Base-by-base conservation (phyloP, 768 basidiomycete species). In the Serpula lacrymans region DNA sequence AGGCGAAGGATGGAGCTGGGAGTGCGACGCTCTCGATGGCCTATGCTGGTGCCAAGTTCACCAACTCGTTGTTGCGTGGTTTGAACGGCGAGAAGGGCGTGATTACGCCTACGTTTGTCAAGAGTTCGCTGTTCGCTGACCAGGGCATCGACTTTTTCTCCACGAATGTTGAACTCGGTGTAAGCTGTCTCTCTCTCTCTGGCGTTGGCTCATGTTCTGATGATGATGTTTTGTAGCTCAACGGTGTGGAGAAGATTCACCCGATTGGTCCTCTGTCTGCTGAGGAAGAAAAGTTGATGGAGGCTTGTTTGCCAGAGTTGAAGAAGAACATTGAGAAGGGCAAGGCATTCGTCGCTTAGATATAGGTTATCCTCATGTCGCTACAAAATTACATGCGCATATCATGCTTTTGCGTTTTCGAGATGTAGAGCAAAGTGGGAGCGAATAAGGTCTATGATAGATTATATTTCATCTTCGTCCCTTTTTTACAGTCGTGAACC, bases 311-410 rank as follows among this genome's bases (percentile, higher is more conserved):
- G 55, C 89, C 90, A 50, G 90, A 92, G 53, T 79, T 99, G 55
- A 88, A 88, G 80, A 93, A 88, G 82, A 97, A 96, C 80, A 95
- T 97, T 55, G 88, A 89, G 68, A 97, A 93, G 82, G 93, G 93
- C 68, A 80, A 74, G 66, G 74, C 77, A 31, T 90, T 89, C 49
- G 84, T 78, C 50, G 76, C 77, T 59, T 61, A 59, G 46, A 49
- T 62, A n/a, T n/a, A n/a, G n/a, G n/a, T n/a, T n/a, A n/a, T n/a
- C n/a, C n/a, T n/a, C n/a, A n/a, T n/a, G n/a, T n/a, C n/a, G n/a
- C n/a, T n/a, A n/a, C n/a, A n/a, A n/a, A n/a, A n/a, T n/a, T n/a
- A n/a, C n/a, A n/a, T n/a, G n/a, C n/a, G n/a, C n/a, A n/a, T n/a
- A n/a, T n/a, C n/a, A n/a, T n/a, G n/a, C n/a, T n/a, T n/a, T n/a